Conservation (phyloP, 768 basidiomycete species). For the Russula earlei region DNA sequence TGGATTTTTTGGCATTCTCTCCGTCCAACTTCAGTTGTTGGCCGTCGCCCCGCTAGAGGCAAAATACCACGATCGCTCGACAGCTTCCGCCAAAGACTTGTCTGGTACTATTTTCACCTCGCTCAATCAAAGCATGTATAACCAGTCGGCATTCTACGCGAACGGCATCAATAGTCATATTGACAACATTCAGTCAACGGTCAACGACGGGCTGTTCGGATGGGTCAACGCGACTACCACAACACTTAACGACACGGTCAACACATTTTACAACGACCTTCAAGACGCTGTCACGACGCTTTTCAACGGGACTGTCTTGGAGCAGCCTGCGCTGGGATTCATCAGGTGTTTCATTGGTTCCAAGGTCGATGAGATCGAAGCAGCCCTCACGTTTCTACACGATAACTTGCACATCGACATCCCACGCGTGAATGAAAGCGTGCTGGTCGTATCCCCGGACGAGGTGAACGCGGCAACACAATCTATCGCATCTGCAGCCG, state of each 20-base stretch:
- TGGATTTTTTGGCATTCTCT: conserved; percentile 82
- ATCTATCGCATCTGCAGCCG: conserved; percentile 78
- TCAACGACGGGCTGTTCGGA: conserved; percentile 85
- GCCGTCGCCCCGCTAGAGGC: conserved; percentile 66
- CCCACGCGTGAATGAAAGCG: conserved; percentile 63
- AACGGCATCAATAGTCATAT: conserved; percentile 66
- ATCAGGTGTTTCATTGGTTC: conserved; percentile 83
- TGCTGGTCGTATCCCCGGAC: conserved; percentile 66
- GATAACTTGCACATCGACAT: conserved; percentile 76
- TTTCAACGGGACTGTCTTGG: conserved; percentile 80
- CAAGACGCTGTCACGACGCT: conserved; percentile 67
- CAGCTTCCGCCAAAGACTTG: conserved; percentile 53
- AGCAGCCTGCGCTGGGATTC: conserved; percentile 76
- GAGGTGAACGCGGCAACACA: conserved; percentile 63
- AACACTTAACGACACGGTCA: conserved; percentile 79
- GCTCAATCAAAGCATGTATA: conserved; percentile 77
- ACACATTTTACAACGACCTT: conserved; percentile 77
- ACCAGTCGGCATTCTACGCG: conserved; percentile 73
- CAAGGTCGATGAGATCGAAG: conserved; percentile 81
- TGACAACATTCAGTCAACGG: conserved; percentile 54
- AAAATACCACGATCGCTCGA: conserved; percentile 55
- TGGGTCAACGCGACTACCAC: conserved; percentile 92
- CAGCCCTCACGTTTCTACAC: conserved; percentile 85
- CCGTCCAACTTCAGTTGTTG: conserved; percentile 78
- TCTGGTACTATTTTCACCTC: conserved; percentile 61